Evolutionary conservation across 2,329 filamentous ascomycete species (phyloP), one percentile per base, ranked within the genome.

Genomic region (Hortaea werneckii): DNA sequence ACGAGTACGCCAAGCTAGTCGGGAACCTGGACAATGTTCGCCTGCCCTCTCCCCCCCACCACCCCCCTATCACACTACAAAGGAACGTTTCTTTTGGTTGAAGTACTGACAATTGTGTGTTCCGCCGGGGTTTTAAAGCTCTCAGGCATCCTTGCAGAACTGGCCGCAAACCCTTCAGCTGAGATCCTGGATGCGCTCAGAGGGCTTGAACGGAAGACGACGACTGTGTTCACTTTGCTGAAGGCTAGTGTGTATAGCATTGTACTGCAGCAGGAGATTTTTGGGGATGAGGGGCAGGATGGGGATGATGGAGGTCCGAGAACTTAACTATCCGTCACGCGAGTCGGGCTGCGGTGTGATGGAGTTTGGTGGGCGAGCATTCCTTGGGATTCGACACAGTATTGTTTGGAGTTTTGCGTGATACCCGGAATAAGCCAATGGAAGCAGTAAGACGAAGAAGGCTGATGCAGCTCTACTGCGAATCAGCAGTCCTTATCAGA

Each of bases 241-340:
- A 98, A 98, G 73, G 90, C 92, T 12, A 96, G 90, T 66, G 92
- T 98, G 53, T 98, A 98, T 71, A 94, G 86, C 63, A 98, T 98
- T 71, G 89, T 98, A 50, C 67, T 98, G 71, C 90, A 98, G 76
- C 90, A 96, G 76, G 87, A 96, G 76, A 87, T 94, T 59, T 54
- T 45, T 38, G 45, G 45, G 11, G 51, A 49, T n/a, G 51, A 54
- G 30, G 13, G 37, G 43, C 13, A 41, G 43, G 6, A 29, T 8
- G 42, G 34, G 30, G 37, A 37, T 35, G 32, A 35, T 2, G n/a
- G 32, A 2, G 20, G 20, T 4, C 20, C 20, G 20, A 20, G 20
- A 20, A 20, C 20, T 2, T 20, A 20, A 20, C 2, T 20, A n/a
- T n/a, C n/a, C n/a, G n/a, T n/a, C n/a, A n/a, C 2, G 20, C 20